These are phyloP conservation scores for Xylaria sp. DNA, from an alignment of 2,329 filamentous ascomycete species.

Conservation along the genomic window DNA sequence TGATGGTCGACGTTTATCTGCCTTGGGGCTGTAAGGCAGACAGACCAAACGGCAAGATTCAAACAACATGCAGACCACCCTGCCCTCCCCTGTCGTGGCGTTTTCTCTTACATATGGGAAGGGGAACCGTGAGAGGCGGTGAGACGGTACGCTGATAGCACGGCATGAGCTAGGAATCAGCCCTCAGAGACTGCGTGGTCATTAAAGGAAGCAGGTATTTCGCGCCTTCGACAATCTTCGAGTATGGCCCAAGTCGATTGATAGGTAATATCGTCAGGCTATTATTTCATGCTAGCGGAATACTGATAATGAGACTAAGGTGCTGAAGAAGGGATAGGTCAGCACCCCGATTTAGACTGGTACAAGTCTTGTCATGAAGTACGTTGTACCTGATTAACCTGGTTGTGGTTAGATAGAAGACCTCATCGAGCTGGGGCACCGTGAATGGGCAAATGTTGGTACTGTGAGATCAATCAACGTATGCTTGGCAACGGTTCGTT, in stretches of 20 bases:
- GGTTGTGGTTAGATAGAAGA: background rate
- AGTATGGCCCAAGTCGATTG: background rate
- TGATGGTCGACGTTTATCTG: background rate
- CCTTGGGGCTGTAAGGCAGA: background rate
- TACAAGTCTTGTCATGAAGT: background rate
- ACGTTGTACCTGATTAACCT: background rate
- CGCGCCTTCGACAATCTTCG: background rate
- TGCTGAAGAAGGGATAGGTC: background rate
- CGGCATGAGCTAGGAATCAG: background rate
- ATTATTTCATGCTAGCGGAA: too few species aligned
- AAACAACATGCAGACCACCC: too few species aligned
- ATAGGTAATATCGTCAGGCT: too few species aligned
- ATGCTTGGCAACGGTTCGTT: background rate
- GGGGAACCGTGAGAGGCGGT: slow-evolving; percentile 7
- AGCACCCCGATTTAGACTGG: background rate
- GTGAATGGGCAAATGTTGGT: background rate
- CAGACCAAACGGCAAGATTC: background rate
- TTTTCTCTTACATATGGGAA: background rate
- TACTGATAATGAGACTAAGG: background rate
- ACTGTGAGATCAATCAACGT: background rate
- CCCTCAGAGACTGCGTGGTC: background rate
- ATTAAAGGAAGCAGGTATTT: background rate
- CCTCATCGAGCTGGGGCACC: background rate
- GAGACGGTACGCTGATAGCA: background rate
- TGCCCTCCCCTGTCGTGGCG: background rate